Base-by-base conservation (phyloP, 1,284 basidiomycete genomes). In the Leccinum solheimii region DNA sequence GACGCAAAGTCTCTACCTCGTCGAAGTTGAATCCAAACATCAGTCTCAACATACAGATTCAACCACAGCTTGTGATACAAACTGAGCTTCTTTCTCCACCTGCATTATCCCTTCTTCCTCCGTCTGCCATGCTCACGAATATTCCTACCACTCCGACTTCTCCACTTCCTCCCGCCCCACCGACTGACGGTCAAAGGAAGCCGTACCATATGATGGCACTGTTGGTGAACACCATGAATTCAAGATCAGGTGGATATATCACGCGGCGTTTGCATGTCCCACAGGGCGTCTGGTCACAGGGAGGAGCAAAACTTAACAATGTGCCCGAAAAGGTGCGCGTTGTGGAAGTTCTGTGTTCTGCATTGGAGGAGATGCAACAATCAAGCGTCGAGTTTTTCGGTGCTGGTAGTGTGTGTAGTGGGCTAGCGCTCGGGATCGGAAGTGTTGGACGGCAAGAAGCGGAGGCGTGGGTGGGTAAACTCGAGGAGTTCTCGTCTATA, bases 161-260 rank as follows among this genome's bases (percentile, higher is more conserved):
- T 5, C 90, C 90, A 5, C 78, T 91, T 45, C 91, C 91, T 13
- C 85, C 85, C 2, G 74, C 79, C 32, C 82, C 89, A 16, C 94
- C 94, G 1, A 76, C 78, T 5, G 90, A 94, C 67, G 79, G 87
- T n/a, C 76, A 92, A 56, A 83, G 91, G 60, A 90, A 94, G 65
- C 94, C 95, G 6, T 97, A 97, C 75, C 91, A 96, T 73, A 84
- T 98, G 79, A 91, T 98, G 87, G 82, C 83, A 57, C 83, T 94
- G 34, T 78, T 97, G 23, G 83, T 87, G 61, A 83, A 80, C 49
- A 95, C 94, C 14, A 95, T 97, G 85, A 85, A 84, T 30, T 86
- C 86, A n/a, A 81, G 84, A 59, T 85, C 89, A 2, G 96, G 96
- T 11, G 93, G 91, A 13, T 97, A 97, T 73, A 80, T 98, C 60